phyloP scores from a whole-genome alignment of 192 early-diverging fungal genomes.

The Mortierella alpina region DNA sequence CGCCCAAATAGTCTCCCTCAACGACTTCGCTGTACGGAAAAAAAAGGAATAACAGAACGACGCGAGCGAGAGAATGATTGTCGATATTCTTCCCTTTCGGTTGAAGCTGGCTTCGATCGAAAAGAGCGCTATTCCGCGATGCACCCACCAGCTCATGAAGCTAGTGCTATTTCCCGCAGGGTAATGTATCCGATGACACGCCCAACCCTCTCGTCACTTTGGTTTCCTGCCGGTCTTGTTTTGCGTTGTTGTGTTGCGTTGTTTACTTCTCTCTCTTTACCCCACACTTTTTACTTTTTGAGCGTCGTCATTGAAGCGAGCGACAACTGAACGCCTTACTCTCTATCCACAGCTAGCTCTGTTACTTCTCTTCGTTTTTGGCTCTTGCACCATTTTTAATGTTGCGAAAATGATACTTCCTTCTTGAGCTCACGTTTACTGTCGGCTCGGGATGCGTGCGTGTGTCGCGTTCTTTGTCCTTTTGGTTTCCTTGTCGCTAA shows the following conservation, averaged over 20 bases:
- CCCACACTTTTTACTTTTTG: neutral
- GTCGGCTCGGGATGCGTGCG: too few relatives aligned
- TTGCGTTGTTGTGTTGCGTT: neutral
- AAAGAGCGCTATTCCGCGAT: slow-evolving; percentile 46
- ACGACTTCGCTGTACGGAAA: neutral
- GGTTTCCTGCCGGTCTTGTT: neutral
- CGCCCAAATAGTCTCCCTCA: neutral
- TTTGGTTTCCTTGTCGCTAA: neutral
- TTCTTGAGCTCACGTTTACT: too few relatives aligned
- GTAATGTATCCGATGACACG: slow-evolving; percentile 13
- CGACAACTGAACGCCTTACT: neutral
- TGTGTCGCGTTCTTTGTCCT: neutral
- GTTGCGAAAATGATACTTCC: neutral
- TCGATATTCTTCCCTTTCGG: slow-evolving; percentile 51
- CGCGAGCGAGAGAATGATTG: slow-evolving; percentile 21
- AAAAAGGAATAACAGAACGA: neutral
- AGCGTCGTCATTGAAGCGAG: slow-evolving; percentile 10
- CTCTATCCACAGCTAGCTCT: neutral
- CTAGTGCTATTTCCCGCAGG: slow-evolving; percentile 47
- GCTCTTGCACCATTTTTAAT: neutral
- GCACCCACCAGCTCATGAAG: slow-evolving; percentile 54
- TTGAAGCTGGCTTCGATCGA: slow-evolving; percentile 43
- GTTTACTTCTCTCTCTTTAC: neutral
- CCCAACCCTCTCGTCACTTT: neutral
- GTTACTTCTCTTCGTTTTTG: neutral